Percentiles rank a stretch among this genome's conserved stretches.
These are phyloP conservation scores for Arachnopeziza araneosa DNA, from an alignment of 2,329 filamentous ascomycete genomes.

Conservation along the genomic window DNA sequence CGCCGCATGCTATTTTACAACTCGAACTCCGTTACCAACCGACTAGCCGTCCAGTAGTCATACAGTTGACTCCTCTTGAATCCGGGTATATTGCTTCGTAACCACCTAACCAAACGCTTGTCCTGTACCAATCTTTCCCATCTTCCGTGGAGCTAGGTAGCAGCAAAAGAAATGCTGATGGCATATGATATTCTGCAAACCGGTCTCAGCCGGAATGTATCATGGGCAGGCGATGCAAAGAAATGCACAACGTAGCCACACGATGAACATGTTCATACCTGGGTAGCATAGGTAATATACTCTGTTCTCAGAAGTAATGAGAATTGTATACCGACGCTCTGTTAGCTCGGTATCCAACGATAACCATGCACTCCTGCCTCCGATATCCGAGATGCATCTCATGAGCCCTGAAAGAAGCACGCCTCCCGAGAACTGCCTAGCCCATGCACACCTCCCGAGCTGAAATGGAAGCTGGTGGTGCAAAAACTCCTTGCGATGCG, in stretches of 20 bases:
- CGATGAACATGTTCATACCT: background rate
- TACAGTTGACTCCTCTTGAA: constrained; percentile 10
- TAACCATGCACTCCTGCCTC: background rate
- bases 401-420: background rate
- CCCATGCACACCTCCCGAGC: background rate
- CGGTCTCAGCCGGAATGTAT: background rate
- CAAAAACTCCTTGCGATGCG: background rate
- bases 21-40: constrained; percentile 3
- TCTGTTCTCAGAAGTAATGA: background rate
- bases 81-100: constrained; percentile 1
- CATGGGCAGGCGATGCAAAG: background rate
- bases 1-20: constrained; percentile 1
- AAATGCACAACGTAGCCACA: background rate
- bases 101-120: background rate
- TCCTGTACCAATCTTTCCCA: background rate
- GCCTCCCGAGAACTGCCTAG: background rate
- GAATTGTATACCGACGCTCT: background rate
- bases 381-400: background rate
- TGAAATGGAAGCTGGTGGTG: background rate
- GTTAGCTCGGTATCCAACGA: background rate
- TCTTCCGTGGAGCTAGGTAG: background rate
- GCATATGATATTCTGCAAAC: background rate
- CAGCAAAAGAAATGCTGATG: background rate
- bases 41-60: constrained; percentile 10
- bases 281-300: background rate